Base-by-base conservation (phyloP, 2,329 filamentous ascomycete genomes). In the Emmonsia crescens region DNA sequence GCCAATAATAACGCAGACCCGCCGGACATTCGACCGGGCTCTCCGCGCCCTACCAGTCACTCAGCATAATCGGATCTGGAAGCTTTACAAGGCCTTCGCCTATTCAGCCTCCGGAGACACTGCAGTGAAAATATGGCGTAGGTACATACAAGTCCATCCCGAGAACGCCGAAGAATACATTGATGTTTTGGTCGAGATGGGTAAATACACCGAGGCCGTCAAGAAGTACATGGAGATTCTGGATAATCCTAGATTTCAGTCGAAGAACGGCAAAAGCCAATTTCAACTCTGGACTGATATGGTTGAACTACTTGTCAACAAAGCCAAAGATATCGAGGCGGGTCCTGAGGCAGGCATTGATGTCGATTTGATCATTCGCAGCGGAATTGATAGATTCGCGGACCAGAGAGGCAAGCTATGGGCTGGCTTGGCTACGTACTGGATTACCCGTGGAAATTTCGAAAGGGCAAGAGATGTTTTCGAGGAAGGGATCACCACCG, bases 251-350 rank as follows among this genome's bases (percentile, higher is more conserved):
- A 86, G 86, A 42, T 97, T 99, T 76, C 85, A 86, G 72, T 97
- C 93, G 77, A 96, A 95, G 76, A 86, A 94, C 67, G 89, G 89
- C 63, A 96, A 96, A 76, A 93, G 94, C 0, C 90, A 93, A 65
- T 99, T 96, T 73, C 91, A 99, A 74, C 82, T 99, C 57, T 99
- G 94, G 94, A 94, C 86, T 65, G 94, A 99, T 73, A 95, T 99
- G 90, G 87, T 97, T 42, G 94, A 99, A 70, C 75, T 97, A 66
- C 80, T 99, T 54, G 95, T 99, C 51, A 89, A 89, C 63, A 91
- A 96, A 73, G 94, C 94, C 3, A 88, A 87, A 68, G 85, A 95
- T 49, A 86, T 99, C 57, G 85, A 94, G 69, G 89, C 90, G 5
- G 86, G 87, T 16, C 84, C 89, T 65, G 89, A 93, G 68, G 84